Evolutionary conservation across 352 stramenopile species (phyloP), one percentile per base, ranked within the genome.

Genomic region (Aphanomyces stellatus): DNA sequence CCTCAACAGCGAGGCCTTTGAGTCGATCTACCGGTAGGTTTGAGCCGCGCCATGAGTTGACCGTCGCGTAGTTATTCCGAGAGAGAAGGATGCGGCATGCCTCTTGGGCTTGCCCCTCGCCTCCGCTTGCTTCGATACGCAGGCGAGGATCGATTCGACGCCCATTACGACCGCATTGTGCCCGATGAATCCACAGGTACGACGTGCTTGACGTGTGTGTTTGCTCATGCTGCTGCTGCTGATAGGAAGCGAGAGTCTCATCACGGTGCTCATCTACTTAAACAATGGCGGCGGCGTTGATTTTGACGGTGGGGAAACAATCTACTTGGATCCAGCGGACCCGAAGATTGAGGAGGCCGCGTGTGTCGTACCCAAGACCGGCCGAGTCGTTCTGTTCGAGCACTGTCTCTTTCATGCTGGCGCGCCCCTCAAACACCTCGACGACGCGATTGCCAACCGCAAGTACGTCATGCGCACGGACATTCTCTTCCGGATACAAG

Each of bases 261-360:
- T 87, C 7, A 87, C 79, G 2, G 76, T 87, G 5, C 56, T 87
- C 10, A 56, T 87, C 10, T 87, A 87, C 66, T 71, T 87, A 3
- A 87, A 85, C 65, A 55, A 76, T 71, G 76, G 76, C 24, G 71
- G 64, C 27, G 74, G 74, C 19, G 53, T 66, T n/a, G 72, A 80
- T 53, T 85, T 85, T 65, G 59, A 78, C 46, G 79, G 76, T 13
- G 79, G 79, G 7, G 76, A 85, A 69, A 87, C 79, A 11, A 65
- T 55, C 30, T 87, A 71, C 65, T 57, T 83, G 53, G 64, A 81
- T 68, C 69, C 34, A 24, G 51, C 57, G 2, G 41, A 69, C 8
- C 61, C 35, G 24, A 31, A 19, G 11, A 51, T 24, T 11, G 53
- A 19, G 17, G 63, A 28, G 2, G 40, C 51, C 25, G 73, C 60